Percentiles rank a stretch among this genome's conserved stretches.
These are phyloP conservation scores for Suillus alpinus DNA, from an alignment of 768 basidiomycete genomes.

Conservation along the genomic window DNA sequence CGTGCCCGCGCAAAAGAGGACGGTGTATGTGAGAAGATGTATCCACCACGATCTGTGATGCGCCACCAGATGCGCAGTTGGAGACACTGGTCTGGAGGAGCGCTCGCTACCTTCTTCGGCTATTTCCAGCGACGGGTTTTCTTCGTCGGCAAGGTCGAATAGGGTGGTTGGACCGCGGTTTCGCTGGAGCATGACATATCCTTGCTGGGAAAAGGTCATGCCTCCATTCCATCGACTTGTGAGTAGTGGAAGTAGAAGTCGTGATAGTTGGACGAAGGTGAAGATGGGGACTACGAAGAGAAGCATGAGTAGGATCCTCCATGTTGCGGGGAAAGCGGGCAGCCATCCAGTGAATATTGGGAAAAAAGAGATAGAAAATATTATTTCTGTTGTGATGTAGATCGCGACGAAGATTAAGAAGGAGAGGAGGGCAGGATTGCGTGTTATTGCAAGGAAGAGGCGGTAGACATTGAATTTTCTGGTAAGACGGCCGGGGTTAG, in stretches of 20 bases:
- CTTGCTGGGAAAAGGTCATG: not conserved
- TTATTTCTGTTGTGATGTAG: not conserved
- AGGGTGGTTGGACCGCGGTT: not conserved
- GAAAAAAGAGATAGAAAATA: not conserved
- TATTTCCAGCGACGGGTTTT: not conserved
- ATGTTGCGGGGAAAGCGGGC: conserved; percentile 8
- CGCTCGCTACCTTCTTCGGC: not conserved
- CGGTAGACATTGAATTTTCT: not conserved
- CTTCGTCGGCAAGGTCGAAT: not conserved
- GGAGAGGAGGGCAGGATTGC: conserved; percentile 3
- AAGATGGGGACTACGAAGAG: conserved; percentile 6
- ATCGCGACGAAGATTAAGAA: not conserved
- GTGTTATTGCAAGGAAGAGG: not conserved
- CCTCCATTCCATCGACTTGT: not conserved
- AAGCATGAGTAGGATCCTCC: conserved; percentile 5
- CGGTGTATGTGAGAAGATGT: not conserved
- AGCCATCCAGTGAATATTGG: not conserved
- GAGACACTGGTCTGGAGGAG: conserved; percentile 3
- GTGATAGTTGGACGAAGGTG: not conserved
- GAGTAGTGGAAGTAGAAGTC: not conserved
- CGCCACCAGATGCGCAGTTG: no score
- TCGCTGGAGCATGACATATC: conserved; percentile 3
- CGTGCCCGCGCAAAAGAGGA: not conserved
- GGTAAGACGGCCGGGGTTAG: not conserved
- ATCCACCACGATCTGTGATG: conserved; percentile 1